Evolutionary conservation across 306 rosid species (phyloP).

Genomic region (Cucurbita ficifolia): DNA sequence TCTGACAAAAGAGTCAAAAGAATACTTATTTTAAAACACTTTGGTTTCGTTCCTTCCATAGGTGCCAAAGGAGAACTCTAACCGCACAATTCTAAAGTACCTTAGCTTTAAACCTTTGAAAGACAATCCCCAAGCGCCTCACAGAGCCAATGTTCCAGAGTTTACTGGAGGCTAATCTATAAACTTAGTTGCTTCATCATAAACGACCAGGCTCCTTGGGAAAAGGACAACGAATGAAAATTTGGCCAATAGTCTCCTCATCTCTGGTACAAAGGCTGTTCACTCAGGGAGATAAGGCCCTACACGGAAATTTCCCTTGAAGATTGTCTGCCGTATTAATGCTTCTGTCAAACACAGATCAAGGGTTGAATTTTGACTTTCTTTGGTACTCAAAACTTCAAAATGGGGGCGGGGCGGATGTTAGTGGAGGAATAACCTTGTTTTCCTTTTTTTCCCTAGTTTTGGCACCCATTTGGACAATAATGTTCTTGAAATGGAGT

Average conservation of each 20-base stretch:
- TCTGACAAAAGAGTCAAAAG: background rate
- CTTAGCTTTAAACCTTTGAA: background rate
- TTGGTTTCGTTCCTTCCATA: background rate
- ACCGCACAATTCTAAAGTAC: background rate
- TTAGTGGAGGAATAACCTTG: background rate
- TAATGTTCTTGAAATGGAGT: background rate
- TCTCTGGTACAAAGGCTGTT: background rate
- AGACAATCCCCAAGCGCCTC: background rate
- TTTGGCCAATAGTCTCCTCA: background rate
- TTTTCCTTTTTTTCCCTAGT: background rate
- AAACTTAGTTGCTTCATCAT: background rate
- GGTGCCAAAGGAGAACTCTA: background rate
- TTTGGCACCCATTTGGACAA: background rate
- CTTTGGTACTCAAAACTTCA: background rate
- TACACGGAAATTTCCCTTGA: background rate
- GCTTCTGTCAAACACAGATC: background rate
- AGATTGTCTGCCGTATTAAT: background rate
- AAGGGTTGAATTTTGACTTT: background rate
- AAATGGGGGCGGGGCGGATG: background rate
- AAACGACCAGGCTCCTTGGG: background rate
- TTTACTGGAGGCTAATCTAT: background rate
- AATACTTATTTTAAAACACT: background rate
- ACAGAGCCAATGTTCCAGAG: background rate
- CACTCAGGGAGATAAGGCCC: background rate
- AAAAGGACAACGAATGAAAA: background rate